phyloP scores from a whole-genome alignment of 2,329 filamentous ascomycete species.

The Hypoxylon sp. region DNA sequence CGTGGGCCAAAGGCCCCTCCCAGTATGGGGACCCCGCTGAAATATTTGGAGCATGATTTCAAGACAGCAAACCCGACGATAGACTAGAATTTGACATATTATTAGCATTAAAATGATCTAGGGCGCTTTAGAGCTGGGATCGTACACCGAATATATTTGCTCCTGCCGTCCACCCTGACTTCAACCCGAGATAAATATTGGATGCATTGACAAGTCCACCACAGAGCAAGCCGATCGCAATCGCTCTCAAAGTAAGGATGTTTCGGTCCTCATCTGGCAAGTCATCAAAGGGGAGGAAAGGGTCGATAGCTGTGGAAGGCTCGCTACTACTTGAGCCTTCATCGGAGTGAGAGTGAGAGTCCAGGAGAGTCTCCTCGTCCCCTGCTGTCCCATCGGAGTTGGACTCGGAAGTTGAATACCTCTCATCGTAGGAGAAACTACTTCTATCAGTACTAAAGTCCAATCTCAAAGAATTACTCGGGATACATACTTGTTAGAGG shows the following conservation, averaged over 20 bases:
- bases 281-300: slow-evolving; percentile 1
- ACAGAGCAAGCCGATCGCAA: slow-evolving; percentile 10
- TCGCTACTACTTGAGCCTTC: background rate
- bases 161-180: slow-evolving; percentile 11
- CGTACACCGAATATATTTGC: background rate
- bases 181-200: slow-evolving; percentile 21
- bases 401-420: slow-evolving; percentile 1
- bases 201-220: slow-evolving; percentile 19
- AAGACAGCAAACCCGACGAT: slow-evolving; percentile 17
- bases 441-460: background rate
- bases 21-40: background rate
- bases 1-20: slow-evolving; percentile 61
- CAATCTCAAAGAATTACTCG: background rate
- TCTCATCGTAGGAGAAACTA: background rate
- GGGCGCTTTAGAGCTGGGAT: background rate
- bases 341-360: background rate
- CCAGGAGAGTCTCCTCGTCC: slow-evolving; percentile 1
- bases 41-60: slow-evolving; percentile 12
- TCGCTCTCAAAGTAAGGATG: slow-evolving; percentile 14
- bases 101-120: background rate
- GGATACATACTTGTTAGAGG: background rate
- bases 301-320: background rate
- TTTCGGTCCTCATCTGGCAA: slow-evolving; percentile 1
- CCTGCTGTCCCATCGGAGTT: slow-evolving; percentile 1
- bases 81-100: background rate